Evolutionary conservation across 495 filamentous ascomycete genomes (phyloP).

Genomic region (Penicillium herquei): DNA sequence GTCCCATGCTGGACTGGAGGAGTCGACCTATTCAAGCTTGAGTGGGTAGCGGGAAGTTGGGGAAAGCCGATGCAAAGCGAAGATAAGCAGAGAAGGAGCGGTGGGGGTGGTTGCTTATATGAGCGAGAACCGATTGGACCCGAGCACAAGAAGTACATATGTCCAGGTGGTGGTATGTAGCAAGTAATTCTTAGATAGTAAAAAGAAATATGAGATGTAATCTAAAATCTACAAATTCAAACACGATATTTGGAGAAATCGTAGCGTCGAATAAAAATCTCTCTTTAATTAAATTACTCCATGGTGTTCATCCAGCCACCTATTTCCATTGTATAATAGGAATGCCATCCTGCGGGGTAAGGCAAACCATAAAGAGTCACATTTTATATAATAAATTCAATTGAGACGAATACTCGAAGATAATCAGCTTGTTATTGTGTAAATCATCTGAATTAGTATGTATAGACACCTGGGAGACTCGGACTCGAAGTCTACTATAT

Average conservation of each 20-base stretch:
- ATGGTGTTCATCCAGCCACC: slow-evolving; percentile 10
- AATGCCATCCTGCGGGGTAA: slow-evolving; percentile 15
- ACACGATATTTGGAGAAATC: too few relatives aligned
- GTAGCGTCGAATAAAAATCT: too few relatives aligned
- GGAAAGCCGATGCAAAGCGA: slow-evolving; percentile 51
- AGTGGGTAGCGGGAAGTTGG: slow-evolving; percentile 18
- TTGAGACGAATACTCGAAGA: too few relatives aligned
- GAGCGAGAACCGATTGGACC: slow-evolving; percentile 21
- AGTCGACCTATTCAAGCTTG: slow-evolving; percentile 4
- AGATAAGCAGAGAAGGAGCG: slow-evolving; percentile 37
- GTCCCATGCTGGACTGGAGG: slow-evolving; percentile 21
- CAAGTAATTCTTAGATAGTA: too few relatives aligned
- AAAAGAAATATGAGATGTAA: background rate
- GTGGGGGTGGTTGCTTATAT: slow-evolving; percentile 29
- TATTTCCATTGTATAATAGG: slow-evolving; percentile 22
- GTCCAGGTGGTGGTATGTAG: too few relatives aligned
- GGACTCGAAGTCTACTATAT: too few relatives aligned
- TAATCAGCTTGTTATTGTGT: too few relatives aligned
- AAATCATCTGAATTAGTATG: too few relatives aligned
- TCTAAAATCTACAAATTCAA: too few relatives aligned
- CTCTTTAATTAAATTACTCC: background rate
- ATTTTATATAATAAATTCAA: background rate
- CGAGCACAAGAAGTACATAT: background rate
- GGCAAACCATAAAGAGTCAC: slow-evolving; percentile 7
- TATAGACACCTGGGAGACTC: too few relatives aligned